Conservation (phyloP, 805 yeast genomes). For the Saturnispora mendoncae region DNA sequence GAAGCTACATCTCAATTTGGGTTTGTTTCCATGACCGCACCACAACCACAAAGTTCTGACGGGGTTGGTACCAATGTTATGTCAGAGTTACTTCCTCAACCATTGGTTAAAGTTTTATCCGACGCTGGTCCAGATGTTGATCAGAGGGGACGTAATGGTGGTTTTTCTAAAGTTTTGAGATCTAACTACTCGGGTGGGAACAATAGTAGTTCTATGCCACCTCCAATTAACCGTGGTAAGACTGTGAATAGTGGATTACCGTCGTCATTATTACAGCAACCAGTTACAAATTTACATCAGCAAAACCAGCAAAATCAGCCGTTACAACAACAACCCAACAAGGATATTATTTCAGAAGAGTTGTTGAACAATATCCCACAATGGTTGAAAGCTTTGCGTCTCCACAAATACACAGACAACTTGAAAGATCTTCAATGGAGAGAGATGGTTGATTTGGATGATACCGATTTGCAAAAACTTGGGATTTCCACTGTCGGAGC, state of each 20-base stretch:
- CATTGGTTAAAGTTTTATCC: conserved; percentile 22
- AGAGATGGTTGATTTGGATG: conserved; percentile 62
- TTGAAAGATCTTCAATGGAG: conserved; percentile 71
- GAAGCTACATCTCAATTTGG: conserved; percentile 2
- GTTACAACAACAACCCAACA: conserved; percentile 9
- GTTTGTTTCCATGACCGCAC: conserved; percentile 3
- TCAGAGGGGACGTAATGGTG: conserved; percentile 12
- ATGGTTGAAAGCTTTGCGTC: conserved; percentile 82
- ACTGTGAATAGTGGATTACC: neutral
- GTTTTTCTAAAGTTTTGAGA: neutral
- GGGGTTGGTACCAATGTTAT: neutral
- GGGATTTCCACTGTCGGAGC: conserved; percentile 97
- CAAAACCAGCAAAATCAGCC: too few species aligned
- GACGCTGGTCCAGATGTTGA: conserved; percentile 22
- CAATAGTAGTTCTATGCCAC: conserved; percentile 11
- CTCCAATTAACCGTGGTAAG: conserved; percentile 12
- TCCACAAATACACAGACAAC: conserved; percentile 90
- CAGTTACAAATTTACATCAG: too few species aligned
- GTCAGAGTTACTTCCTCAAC: conserved; percentile 10
- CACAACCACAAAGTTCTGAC: conserved; percentile 1
- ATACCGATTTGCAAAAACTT: conserved; percentile 56
- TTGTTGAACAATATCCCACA: conserved; percentile 72
- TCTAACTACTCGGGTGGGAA: neutral
- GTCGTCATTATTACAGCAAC: neutral
- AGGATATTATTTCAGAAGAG: conserved; percentile 43